A percentile compares a stretch with the other conserved stretches of the same genome.
Conservation (phyloP, 805 yeast species). For the Pichia nakasei region DNA sequence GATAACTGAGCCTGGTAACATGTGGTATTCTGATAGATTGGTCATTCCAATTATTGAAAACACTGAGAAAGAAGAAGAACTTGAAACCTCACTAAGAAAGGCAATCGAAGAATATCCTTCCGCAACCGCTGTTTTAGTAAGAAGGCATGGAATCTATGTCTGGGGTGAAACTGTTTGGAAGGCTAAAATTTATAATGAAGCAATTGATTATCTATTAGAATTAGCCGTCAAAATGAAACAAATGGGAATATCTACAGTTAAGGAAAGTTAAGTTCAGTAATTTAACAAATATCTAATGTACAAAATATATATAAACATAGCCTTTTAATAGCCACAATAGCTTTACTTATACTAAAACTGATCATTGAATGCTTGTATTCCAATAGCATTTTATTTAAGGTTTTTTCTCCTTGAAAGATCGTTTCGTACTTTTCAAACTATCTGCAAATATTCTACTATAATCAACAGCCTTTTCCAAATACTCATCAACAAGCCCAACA, state of each 20-base stretch:
- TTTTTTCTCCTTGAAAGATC: neutral
- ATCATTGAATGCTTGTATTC: too few relatives aligned
- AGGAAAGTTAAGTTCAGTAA: constrained; percentile 4
- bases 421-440: neutral
- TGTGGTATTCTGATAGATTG: constrained; percentile 65
- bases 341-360: too few relatives aligned
- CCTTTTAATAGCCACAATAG: neutral
- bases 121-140: constrained; percentile 77
- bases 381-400: neutral
- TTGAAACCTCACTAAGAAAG: constrained; percentile 54
- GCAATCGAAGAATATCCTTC: constrained; percentile 67
- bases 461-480: constrained; percentile 31
- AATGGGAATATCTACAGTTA: constrained; percentile 50
- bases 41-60: constrained; percentile 88
- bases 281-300: neutral
- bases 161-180: constrained; percentile 93
- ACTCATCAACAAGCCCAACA: constrained; percentile 44
- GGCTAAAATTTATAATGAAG: constrained; percentile 89
- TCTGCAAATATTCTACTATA: constrained; percentile 26
- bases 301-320: neutral
- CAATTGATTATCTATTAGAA: constrained; percentile 81
- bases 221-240: constrained; percentile 76
- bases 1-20: constrained; percentile 54
- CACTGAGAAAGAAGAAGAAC: constrained; percentile 79
- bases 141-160: constrained; percentile 92